Base-by-base conservation (phyloP, 228 moss, liverwort and hornwort species). In the Sphagnum fallax region DNA sequence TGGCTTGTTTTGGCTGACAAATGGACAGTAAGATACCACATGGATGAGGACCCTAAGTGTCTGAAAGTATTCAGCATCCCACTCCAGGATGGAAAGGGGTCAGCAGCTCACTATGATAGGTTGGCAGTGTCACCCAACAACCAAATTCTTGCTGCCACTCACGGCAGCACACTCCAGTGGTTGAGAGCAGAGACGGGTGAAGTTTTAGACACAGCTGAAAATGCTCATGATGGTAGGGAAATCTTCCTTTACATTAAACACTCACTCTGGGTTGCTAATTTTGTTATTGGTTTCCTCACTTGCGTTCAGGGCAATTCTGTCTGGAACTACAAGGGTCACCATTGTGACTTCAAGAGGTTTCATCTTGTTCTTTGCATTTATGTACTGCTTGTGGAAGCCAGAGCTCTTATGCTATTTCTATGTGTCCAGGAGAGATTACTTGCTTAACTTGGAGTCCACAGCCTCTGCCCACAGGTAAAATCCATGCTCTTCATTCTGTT, bases 11-110 rank as follows among this genome's bases (percentile, higher is more conserved):
- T 32, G 32, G 32, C 32, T 32, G 32, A 32, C 32, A 32, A 32
- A 48, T 71, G 77, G 58, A 52, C 93, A 97, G 97, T 98, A 64
- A 92, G 94, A 62, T 94, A 98, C 68, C 90, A 92, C 68, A 63
- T 94, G 86, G 94, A 94, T 73, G 98, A 98, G 78, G 98, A 98
- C 81, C 98, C 98, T 12, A 98, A 98, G 76, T 98, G 94, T 72
- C 75, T 98, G 52, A 94, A 90, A 74, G 87, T 88, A 49, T 83
- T 94, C 69, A 75, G 83, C 67, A 94, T 94, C 75, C 92, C 98
- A 5, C 68, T 79, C 50, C 72, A 76, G 64, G 86, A 92, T 82
- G 73, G 84, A 52, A 86, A 82, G 71, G 89, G 93, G 10, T 75
- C 73, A 60, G 67, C 84, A 60, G 75, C 82, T 10, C 87, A 81